Evolutionary conservation across 495 filamentous ascomycete genomes (phyloP).

Genomic region (Neurospora terricola): DNA sequence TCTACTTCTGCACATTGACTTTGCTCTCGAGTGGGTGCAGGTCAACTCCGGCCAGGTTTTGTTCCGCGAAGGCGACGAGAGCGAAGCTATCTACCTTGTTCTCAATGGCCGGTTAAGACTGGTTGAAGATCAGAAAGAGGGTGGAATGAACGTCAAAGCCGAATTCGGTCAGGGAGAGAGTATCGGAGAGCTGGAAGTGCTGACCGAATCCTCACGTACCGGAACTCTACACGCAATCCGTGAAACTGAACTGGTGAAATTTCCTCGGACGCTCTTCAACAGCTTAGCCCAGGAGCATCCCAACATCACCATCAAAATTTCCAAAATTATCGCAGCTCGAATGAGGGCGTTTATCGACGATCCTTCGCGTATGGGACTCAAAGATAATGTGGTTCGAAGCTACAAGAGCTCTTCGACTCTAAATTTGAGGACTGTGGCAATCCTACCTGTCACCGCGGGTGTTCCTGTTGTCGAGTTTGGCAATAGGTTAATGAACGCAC

Average conservation of each 20-base stretch:
- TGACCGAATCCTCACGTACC: conserved; percentile 84
- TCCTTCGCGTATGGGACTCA: conserved; percentile 36
- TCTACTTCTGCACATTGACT: conserved; percentile 94
- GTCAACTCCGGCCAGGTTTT: conserved; percentile 91
- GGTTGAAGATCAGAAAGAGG: conserved; percentile 66
- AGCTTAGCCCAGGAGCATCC: conserved; percentile 94
- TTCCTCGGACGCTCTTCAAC: conserved; percentile 93
- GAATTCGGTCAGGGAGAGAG: conserved; percentile 97
- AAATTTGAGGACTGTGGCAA: conserved; percentile 86
- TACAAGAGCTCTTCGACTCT: conserved; percentile 71
- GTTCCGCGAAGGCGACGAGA: conserved; percentile 89
- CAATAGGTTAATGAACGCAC: conserved; percentile 74
- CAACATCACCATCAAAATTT: conserved; percentile 97
- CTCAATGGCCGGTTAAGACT: conserved; percentile 82
- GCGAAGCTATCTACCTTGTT: conserved; percentile 96
- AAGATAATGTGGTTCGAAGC: conserved; percentile 44
- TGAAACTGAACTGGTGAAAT: conserved; percentile 91
- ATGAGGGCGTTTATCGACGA: conserved; percentile 86
- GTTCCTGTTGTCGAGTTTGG: conserved; percentile 93
- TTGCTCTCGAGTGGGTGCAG: conserved; percentile 96
- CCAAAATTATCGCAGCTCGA: conserved; percentile 91
- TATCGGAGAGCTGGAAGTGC: conserved; percentile 91
- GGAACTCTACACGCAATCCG: conserved; percentile 92
- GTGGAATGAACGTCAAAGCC: conserved; percentile 77
- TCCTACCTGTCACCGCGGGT: conserved; percentile 81